Conservation (phyloP, 768 basidiomycete species). For the Tylopilus sp. region DNA sequence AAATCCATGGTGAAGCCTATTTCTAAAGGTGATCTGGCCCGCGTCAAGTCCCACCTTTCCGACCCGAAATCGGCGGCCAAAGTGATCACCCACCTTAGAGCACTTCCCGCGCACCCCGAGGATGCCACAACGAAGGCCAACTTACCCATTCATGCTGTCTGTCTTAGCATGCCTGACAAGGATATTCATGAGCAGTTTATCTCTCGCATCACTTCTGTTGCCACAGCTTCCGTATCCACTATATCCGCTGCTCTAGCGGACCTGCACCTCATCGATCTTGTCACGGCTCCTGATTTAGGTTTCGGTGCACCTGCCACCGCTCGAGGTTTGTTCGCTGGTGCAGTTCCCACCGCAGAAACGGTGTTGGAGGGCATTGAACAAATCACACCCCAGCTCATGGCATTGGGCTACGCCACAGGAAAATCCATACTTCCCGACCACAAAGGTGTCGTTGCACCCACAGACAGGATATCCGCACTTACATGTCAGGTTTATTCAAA, state of each 20-base stretch:
- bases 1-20: constrained; percentile 38
- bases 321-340: constrained; percentile 65
- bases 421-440: constrained; percentile 64
- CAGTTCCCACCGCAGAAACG: constrained; percentile 71
- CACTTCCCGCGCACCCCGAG: constrained; percentile 40
- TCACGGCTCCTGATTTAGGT: constrained; percentile 62
- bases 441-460: constrained; percentile 65
- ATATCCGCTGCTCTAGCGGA: constrained; percentile 52
- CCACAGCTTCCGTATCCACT: constrained; percentile 48
- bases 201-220: constrained; percentile 44
- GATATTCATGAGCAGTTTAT: constrained; percentile 65
- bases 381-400: constrained; percentile 76
- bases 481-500: constrained; percentile 56
- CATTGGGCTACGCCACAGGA: constrained; percentile 74
- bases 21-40: constrained; percentile 53
- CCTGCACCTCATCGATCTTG: constrained; percentile 57
- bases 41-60: constrained; percentile 65
- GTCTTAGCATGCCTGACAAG: constrained; percentile 57
- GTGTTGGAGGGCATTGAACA: constrained; percentile 64
- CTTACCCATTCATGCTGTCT: constrained; percentile 75
- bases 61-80: constrained; percentile 65
- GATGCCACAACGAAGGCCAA: constrained; percentile 15
- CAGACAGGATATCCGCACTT: constrained; percentile 71
- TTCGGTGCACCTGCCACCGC: constrained; percentile 71
- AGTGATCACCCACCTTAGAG: constrained; percentile 67